phyloP scores from a whole-genome alignment of 2,329 filamentous ascomycete genomes.

The Colletotrichum sp. region DNA sequence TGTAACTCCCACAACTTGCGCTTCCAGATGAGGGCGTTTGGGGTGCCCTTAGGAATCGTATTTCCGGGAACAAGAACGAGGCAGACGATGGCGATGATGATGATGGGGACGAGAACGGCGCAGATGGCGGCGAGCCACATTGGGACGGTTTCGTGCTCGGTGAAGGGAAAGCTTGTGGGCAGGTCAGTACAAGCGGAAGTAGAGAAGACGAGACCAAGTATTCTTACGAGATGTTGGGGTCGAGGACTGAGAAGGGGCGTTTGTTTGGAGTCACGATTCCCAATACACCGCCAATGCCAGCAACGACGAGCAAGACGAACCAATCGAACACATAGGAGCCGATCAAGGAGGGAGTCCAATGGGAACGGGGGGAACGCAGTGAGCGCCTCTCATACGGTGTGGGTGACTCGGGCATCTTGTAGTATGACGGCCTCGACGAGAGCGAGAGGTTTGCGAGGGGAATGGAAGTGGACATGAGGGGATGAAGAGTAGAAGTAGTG shows the following conservation, averaged over 20 bases:
- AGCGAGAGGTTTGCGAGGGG: constrained; percentile 17
- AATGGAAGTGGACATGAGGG: constrained; percentile 23
- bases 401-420: constrained; percentile 36
- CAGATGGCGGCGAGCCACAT: constrained; percentile 69
- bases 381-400: constrained; percentile 8
- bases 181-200: background rate
- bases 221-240: constrained; percentile 76
- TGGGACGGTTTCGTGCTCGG: constrained; percentile 74
- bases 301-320: constrained; percentile 68
- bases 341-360: constrained; percentile 37
- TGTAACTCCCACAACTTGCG: constrained; percentile 93
- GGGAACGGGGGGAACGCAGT: constrained; percentile 2
- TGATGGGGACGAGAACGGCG: constrained; percentile 66
- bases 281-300: constrained; percentile 63
- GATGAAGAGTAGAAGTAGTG: background rate
- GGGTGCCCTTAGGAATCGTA: constrained; percentile 66
- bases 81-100: constrained; percentile 71
- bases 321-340: constrained; percentile 79
- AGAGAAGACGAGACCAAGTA: background rate
- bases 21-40: constrained; percentile 71
- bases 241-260: constrained; percentile 72
- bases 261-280: constrained; percentile 67
- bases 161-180: constrained; percentile 68
- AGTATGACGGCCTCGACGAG: constrained; percentile 19
- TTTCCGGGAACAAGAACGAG: constrained; percentile 76